A percentile compares a stretch with the other conserved stretches of the same genome.
phyloP scores from a whole-genome alignment of 2,329 filamentous ascomycete species.

The Colletotrichum spaethianum region DNA sequence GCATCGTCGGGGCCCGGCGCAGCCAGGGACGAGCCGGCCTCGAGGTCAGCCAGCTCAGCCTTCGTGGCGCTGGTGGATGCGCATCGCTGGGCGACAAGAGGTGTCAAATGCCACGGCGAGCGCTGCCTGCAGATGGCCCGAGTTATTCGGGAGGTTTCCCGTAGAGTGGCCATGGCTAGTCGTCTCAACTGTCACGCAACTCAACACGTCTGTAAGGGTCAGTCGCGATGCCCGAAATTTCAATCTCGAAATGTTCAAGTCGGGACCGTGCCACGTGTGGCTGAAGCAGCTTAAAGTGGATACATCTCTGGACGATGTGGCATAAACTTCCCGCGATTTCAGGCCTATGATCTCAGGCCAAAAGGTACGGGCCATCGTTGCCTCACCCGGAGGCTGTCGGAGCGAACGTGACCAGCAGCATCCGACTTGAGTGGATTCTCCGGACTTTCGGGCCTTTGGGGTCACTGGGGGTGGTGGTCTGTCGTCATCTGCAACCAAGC shows the following conservation, averaged over 20 bases:
- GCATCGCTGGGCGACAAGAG: constrained; percentile 53
- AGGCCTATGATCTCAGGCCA: neutral
- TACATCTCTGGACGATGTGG: constrained; percentile 1
- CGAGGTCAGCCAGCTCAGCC: constrained; percentile 62
- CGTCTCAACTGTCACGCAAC: constrained; percentile 27
- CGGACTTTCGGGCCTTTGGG: constrained; percentile 36
- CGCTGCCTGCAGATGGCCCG: constrained; percentile 50
- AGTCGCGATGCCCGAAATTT: constrained; percentile 42
- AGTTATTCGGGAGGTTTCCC: constrained; percentile 56
- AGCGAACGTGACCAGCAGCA: constrained; percentile 27
- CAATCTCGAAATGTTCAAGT: constrained; percentile 40
- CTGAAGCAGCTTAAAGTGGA: constrained; percentile 11
- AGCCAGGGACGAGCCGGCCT: constrained; percentile 64
- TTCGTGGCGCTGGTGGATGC: constrained; percentile 62
- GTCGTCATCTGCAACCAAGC: constrained; percentile 36
- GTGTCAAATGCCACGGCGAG: constrained; percentile 45
- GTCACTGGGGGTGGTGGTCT: constrained; percentile 7
- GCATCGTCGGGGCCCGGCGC: constrained; percentile 57
- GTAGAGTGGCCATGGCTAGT: constrained; percentile 57
- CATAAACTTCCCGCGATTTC: neutral
- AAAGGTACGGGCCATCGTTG: neutral
- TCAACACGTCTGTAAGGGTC: constrained; percentile 29
- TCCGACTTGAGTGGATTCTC: constrained; percentile 10
- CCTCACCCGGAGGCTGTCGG: constrained; percentile 15
- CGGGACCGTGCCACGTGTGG: constrained; percentile 40